Percentiles rank a stretch among this genome's conserved stretches.
These are phyloP conservation scores for Apiotrichum gracile DNA, from an alignment of 1,284 basidiomycete genomes.

Conservation along the genomic window DNA sequence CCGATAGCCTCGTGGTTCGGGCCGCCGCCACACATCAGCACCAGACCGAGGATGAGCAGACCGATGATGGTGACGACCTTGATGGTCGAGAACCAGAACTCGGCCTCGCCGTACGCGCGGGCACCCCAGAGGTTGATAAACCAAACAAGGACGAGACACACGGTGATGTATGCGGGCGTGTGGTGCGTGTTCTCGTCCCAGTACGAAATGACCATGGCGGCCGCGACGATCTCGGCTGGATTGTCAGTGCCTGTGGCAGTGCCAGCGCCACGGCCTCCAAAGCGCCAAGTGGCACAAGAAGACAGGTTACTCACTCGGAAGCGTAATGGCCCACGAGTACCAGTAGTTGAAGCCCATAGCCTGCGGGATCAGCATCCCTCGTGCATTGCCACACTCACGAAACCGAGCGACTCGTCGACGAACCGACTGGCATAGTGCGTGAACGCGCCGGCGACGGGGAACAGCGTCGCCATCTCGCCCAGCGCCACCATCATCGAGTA, in stretches of 20 bases:
- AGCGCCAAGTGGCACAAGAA: no score
- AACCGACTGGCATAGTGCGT: slow-evolving; percentile 49
- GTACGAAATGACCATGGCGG: slow-evolving; percentile 30
- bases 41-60: slow-evolving; percentile 57
- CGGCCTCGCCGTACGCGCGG: slow-evolving; percentile 31
- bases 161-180: slow-evolving; percentile 47
- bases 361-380: background rate
- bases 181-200: slow-evolving; percentile 26
- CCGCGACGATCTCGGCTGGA: slow-evolving; percentile 20
- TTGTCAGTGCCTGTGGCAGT: background rate
- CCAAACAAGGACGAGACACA: slow-evolving; percentile 44
- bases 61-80: slow-evolving; percentile 33
- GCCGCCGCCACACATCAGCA: slow-evolving; percentile 66
- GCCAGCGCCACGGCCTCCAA: background rate
- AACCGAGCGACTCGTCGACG: slow-evolving; percentile 52
- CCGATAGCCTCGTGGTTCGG: slow-evolving; percentile 49
- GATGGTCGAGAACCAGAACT: slow-evolving; percentile 37
- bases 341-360: slow-evolving; percentile 30
- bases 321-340: slow-evolving; percentile 40
- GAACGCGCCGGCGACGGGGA: slow-evolving; percentile 43
- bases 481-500: slow-evolving; percentile 46
- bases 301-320: slow-evolving; percentile 15
- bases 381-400: slow-evolving; percentile 21
- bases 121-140: slow-evolving; percentile 47
- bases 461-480: slow-evolving; percentile 49